A percentile compares a stretch with the other conserved stretches of the same genome.
Evolutionary conservation across 176 grass and related monocot genomes (phyloP).

Genomic region (Tuctoria greenei): DNA sequence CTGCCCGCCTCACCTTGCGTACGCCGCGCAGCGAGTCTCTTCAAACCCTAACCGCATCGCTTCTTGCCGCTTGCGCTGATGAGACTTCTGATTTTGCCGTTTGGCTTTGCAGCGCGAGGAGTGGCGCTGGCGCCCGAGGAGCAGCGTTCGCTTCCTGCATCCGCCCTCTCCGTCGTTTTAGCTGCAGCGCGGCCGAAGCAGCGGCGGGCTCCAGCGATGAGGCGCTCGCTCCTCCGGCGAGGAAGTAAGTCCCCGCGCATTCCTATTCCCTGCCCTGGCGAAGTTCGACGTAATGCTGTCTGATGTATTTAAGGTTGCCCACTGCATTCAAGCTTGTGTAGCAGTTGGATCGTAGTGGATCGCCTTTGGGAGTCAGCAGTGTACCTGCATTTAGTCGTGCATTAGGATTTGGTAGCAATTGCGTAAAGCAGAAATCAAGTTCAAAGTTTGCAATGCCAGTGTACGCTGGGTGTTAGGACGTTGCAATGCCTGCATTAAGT

Average conservation of each 20-base stretch:
- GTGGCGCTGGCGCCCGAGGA: constrained; percentile 32
- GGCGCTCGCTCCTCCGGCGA: constrained; percentile 32
- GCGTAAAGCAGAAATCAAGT: not conserved
- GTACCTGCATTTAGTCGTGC: not conserved
- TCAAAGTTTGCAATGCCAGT: not conserved
- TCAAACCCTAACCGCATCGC: not conserved
- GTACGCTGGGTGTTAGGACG: not conserved
- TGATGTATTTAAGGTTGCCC: not conserved
- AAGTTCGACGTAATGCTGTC: constrained; percentile 43
- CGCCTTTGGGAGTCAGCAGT: not conserved
- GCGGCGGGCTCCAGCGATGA: constrained; percentile 16
- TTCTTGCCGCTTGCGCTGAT: not conserved
- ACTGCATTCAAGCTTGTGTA: not conserved
- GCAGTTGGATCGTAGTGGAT: not conserved
- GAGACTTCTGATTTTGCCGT: not conserved
- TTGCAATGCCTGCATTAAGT: not conserved
- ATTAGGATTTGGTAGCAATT: not conserved
- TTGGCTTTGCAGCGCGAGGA: constrained; percentile 35
- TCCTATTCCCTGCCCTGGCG: not conserved
- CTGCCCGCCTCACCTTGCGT: constrained; percentile 48
- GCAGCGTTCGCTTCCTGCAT: constrained; percentile 28
- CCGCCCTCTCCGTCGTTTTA: constrained; percentile 29
- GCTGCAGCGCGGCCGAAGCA: constrained; percentile 30
- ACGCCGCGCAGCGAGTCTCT: constrained; percentile 7
- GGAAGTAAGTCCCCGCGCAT: constrained; percentile 35